Evolutionary conservation across 371 early-diverging fungal genomes (phyloP), one percentile per base, ranked within the genome.

Genomic region (Lichtheimia corymbifera): DNA sequence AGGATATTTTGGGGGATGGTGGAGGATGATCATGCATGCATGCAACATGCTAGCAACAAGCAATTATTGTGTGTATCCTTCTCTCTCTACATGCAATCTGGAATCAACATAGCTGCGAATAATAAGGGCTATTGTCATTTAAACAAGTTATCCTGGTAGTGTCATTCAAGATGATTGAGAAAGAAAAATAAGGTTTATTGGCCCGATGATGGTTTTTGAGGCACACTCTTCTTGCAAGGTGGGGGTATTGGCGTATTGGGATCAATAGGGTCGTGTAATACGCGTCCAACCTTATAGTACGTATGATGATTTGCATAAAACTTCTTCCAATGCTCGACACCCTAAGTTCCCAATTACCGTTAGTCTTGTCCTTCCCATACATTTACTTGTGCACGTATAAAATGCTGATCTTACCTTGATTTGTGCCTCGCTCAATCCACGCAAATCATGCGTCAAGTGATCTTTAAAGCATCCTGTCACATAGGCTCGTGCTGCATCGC

Each of bases 391-490:
- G 35, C 9, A 35, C 28, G 7, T 28, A 28, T 28, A 7, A 28
- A 28, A 28, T 35, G 35, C 9, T 35, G 35, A 35, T 35, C 47
- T 25, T 51, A 87, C 91, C 67, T 88, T 85, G 9, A 96, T 59
- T 70, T 98, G 82, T 2, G 76, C 74, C 14, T 79, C 77, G 3
- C 74, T 78, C 12, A 98, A 76, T 1, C 96, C 97, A 20, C 97
- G 87, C 15, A 92, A 71, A 73, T 98, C 98, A 63, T 95, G 95
- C 2, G 97, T 96, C 35, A 96, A 76, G 66, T 97, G 94, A 17
- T 91, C 91, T 60, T 93, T 61, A 66, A 93, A 93, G 72, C 98
- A 98, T 30, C 97, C 96, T 1, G 98, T 97, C 17, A 92, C 91
- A 71, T 91, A 98, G 2, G 97, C 97, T 45, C 97, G 80, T 4